These are phyloP conservation scores for Penicillium simplicissimum DNA, from an alignment of 495 filamentous ascomycete species.

Conservation along the genomic window DNA sequence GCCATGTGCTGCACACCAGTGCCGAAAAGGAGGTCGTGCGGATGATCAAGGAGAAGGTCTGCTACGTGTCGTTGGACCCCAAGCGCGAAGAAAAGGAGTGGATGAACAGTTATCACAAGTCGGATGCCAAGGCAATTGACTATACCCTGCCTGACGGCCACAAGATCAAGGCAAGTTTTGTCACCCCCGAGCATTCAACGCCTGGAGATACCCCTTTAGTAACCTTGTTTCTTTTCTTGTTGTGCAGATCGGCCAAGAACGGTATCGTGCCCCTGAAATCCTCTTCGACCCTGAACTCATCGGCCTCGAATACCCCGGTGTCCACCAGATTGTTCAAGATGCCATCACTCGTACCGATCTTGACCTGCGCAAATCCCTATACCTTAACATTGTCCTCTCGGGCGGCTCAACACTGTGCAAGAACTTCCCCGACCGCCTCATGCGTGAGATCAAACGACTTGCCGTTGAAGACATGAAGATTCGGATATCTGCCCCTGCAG, in stretches of 20 bases:
- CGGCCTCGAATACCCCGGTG: constrained; percentile 93
- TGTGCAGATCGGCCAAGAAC: constrained; percentile 76
- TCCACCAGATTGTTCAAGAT: constrained; percentile 97
- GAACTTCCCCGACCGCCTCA: constrained; percentile 92
- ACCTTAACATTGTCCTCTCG: constrained; percentile 94
- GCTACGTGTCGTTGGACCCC: constrained; percentile 91
- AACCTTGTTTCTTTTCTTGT: neutral
- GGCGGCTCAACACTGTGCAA: constrained; percentile 89
- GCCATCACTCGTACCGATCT: constrained; percentile 96
- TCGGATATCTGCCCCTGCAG: constrained; percentile 96
- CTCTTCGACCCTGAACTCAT: constrained; percentile 97
- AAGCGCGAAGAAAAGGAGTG: constrained; percentile 96
- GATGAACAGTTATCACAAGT: constrained; percentile 57
- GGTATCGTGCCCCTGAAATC: constrained; percentile 95
- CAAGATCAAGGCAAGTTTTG: constrained; percentile 71
- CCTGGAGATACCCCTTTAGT: neutral
- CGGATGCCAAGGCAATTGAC: constrained; percentile 71
- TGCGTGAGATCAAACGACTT: constrained; percentile 87
- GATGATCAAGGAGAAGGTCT: constrained; percentile 91
- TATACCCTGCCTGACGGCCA: constrained; percentile 91
- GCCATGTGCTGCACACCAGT: constrained; percentile 94
- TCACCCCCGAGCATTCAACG: neutral
- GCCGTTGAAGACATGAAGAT: constrained; percentile 99
- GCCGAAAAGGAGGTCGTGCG: constrained; percentile 98
- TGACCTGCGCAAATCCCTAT: constrained; percentile 90